These are phyloP conservation scores for Dendrobium catenatum DNA, from an alignment of 106 monocot species.

Conservation along the genomic window DNA sequence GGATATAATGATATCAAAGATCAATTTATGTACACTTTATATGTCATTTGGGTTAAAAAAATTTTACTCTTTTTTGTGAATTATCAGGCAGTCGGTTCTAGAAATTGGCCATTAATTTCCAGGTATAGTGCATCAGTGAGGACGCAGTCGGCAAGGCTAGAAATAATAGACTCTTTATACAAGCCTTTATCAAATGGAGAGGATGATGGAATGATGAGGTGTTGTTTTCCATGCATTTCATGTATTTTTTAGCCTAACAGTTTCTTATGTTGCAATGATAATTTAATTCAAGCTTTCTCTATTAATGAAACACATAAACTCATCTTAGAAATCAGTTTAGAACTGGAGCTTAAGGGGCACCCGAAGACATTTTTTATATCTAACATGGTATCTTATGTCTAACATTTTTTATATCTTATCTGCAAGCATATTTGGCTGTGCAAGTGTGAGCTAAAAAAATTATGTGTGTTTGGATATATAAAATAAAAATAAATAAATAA, in stretches of 20 bases:
- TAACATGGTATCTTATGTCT: neutral
- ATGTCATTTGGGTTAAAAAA: neutral
- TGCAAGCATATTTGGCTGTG: neutral
- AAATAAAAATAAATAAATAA: too few relatives aligned
- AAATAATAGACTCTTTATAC: slow-evolving; percentile 68
- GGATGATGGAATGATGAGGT: slow-evolving; percentile 71
- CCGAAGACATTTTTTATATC: neutral
- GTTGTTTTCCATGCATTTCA: neutral
- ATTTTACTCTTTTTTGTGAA: neutral
- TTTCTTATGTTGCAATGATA: neutral
- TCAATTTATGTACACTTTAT: neutral
- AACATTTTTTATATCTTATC: neutral
- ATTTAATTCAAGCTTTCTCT: neutral
- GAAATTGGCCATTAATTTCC: slow-evolving; percentile 70
- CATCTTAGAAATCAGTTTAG: neutral
- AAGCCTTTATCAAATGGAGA: slow-evolving; percentile 45
- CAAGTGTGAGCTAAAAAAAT: neutral
- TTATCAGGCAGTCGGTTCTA: slow-evolving; percentile 71
- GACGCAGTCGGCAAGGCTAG: slow-evolving; percentile 64
- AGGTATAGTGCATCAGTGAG: slow-evolving; percentile 72
- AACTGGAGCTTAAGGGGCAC: neutral
- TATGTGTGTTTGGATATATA: neutral
- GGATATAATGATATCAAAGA: neutral
- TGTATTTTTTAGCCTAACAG: neutral
- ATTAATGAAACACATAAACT: slow-evolving; percentile 3